These are phyloP conservation scores for Artemisia argyi DNA, from an alignment of 129 eudicot genomes.

Conservation along the genomic window DNA sequence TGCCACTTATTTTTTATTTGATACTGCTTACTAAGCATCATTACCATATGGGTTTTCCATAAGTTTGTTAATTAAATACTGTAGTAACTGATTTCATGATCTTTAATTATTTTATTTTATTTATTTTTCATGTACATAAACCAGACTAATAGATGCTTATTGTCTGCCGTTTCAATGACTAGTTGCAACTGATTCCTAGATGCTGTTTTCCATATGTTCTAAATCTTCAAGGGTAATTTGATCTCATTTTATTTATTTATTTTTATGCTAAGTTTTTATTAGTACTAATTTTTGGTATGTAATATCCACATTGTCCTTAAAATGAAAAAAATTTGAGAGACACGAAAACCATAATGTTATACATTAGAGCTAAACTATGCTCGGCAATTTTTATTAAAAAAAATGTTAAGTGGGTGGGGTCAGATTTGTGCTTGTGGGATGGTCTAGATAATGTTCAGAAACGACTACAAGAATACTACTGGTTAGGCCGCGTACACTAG, in stretches of 20 bases:
- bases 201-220: slow-evolving; percentile 72
- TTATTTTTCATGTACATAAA: slow-evolving; percentile 26
- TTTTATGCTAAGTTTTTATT: slow-evolving; percentile 21
- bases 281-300: neutral
- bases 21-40: slow-evolving; percentile 37
- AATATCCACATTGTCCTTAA: slow-evolving; percentile 1
- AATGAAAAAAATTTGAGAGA: slow-evolving; percentile 18
- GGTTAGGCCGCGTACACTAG: too few relatives aligned
- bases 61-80: slow-evolving; percentile 21
- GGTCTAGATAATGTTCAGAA: too few relatives aligned
- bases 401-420: slow-evolving; percentile 38
- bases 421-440: slow-evolving; percentile 55
- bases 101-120: slow-evolving; percentile 30
- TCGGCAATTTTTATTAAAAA: slow-evolving; percentile 20
- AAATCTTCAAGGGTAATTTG: slow-evolving; percentile 42
- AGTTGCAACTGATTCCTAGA: slow-evolving; percentile 77
- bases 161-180: slow-evolving; percentile 86
- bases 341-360: slow-evolving; percentile 35
- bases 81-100: slow-evolving; percentile 31
- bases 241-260: slow-evolving; percentile 4
- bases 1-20: slow-evolving; percentile 21
- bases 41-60: slow-evolving; percentile 44
- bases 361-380: too few relatives aligned
- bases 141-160: slow-evolving; percentile 67
- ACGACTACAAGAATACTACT: too few relatives aligned